phyloP scores from a whole-genome alignment of 2,329 filamentous ascomycete species.

The Ceratocystis albifundus region DNA sequence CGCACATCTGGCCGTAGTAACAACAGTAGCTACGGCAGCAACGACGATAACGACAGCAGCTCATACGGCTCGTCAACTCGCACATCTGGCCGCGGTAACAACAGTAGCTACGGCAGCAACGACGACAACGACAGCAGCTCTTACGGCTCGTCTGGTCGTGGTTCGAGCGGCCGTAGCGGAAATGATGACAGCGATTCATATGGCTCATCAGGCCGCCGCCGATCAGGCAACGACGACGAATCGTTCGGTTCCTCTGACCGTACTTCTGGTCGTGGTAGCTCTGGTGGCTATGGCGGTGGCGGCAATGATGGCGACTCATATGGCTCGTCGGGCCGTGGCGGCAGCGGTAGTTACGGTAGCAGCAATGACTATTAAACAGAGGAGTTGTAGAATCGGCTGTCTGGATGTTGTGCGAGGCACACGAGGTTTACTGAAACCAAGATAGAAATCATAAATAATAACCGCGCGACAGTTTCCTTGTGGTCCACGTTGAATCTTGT shows the following conservation, averaged over 20 bases:
- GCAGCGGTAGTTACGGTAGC: constrained; percentile 22
- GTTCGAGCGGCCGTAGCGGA: constrained; percentile 24
- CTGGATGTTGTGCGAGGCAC: background rate
- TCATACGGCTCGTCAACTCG: constrained; percentile 25
- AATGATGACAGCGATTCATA: constrained; percentile 20
- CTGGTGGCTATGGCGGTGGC: background rate
- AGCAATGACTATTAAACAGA: constrained; percentile 26
- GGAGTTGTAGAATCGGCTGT: background rate
- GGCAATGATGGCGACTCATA: constrained; percentile 23
- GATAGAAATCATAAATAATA: background rate
- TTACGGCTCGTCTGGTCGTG: constrained; percentile 26
- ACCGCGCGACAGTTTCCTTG: background rate
- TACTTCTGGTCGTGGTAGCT: background rate
- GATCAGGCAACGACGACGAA: constrained; percentile 17
- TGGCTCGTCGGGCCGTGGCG: constrained; percentile 25
- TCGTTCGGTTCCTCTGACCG: constrained; percentile 26
- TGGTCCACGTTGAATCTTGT: background rate
- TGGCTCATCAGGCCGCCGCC: constrained; percentile 20
- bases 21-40: background rate
- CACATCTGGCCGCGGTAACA: constrained; percentile 19
- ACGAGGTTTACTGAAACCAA: background rate
- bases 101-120: background rate
- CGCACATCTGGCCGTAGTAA: constrained; percentile 20
- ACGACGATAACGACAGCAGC: constrained; percentile 1
- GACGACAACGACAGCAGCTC: constrained; percentile 14